Conservation (phyloP, 768 basidiomycete species). For the Hypsizygus marmoreus region DNA sequence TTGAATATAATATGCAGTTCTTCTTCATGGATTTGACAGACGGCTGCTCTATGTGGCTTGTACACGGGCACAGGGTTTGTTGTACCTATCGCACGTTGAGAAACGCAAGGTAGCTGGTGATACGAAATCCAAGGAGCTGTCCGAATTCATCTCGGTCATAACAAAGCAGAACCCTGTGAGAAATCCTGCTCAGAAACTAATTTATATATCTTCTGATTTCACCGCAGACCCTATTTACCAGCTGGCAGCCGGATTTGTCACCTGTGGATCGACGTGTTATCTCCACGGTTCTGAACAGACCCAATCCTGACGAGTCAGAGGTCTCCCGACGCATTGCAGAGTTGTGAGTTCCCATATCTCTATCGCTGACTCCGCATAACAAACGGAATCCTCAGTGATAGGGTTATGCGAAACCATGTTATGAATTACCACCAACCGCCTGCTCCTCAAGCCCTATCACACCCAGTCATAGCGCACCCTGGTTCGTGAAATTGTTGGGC, state of each 20-base stretch:
- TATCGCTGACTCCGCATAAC: conserved; percentile 12
- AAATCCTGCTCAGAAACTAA: neutral
- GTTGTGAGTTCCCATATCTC: conserved; percentile 43
- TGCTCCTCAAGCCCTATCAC: no score
- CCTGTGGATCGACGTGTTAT: conserved; percentile 47
- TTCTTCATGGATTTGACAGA: conserved; percentile 36
- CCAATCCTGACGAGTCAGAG: conserved; percentile 43
- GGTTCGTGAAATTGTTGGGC: no score
- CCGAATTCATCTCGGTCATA: conserved; percentile 57
- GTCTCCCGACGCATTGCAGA: conserved; percentile 42
- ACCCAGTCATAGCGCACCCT: no score
- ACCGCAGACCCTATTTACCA: conserved; percentile 44
- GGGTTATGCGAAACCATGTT: conserved; percentile 23
- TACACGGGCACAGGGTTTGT: conserved; percentile 76
- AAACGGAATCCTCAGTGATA: conserved; percentile 25
- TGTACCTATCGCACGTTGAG: conserved; percentile 56
- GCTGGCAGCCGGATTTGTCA: conserved; percentile 43
- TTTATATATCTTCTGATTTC: conserved; percentile 3
- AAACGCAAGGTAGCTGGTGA: conserved; percentile 49
- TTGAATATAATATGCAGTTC: neutral
- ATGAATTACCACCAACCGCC: no score
- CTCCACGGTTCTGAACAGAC: conserved; percentile 54
- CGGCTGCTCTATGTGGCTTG: conserved; percentile 88
- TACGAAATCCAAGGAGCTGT: conserved; percentile 49
- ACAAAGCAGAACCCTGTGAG: conserved; percentile 44